Evolutionary conservation across 1,284 basidiomycete species (phyloP).

Genomic region (Puccinia coronata): DNA sequence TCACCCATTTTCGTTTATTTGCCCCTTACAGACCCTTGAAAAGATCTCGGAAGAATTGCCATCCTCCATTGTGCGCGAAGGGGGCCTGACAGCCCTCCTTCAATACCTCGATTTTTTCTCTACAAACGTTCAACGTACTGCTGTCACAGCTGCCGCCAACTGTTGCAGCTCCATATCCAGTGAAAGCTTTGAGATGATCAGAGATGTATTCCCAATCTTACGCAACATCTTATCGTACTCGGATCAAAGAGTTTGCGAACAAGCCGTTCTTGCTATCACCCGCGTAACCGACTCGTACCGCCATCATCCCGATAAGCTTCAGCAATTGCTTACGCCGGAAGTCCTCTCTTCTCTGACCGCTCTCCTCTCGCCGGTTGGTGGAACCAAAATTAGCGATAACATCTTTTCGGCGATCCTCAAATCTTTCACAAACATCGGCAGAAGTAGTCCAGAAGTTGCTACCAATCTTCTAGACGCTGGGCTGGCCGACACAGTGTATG

Average conservation of each 20-base stretch:
- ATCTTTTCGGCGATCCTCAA: slow-evolving; percentile 87
- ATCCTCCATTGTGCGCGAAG: slow-evolving; percentile 87
- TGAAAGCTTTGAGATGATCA: slow-evolving; percentile 83
- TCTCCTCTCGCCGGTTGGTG: slow-evolving; percentile 80
- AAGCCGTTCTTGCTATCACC: slow-evolving; percentile 86
- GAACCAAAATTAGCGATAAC: slow-evolving; percentile 70
- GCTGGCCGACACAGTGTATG: slow-evolving; percentile 84
- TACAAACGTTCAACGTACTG: slow-evolving; percentile 90
- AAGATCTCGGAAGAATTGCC: slow-evolving; percentile 96
- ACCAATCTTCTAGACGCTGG: slow-evolving; percentile 82
- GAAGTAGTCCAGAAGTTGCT: slow-evolving; percentile 80
- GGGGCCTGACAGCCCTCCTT: slow-evolving; percentile 82
- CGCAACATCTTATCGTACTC: slow-evolving; percentile 84
- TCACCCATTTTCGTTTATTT: slow-evolving; percentile 48
- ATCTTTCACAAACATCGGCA: slow-evolving; percentile 76
- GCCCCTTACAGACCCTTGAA: slow-evolving; percentile 77
- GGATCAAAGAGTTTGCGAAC: slow-evolving; percentile 90
- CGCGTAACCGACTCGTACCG: slow-evolving; percentile 86
- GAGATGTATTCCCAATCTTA: slow-evolving; percentile 85
- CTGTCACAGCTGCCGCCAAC: slow-evolving; percentile 91
- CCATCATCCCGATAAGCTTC: slow-evolving; percentile 75
- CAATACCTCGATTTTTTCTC: slow-evolving; percentile 96
- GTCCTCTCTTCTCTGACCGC: slow-evolving; percentile 79
- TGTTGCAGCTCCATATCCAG: slow-evolving; percentile 85
- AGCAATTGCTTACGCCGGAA: slow-evolving; percentile 77